A percentile compares a stretch with the other conserved stretches of the same genome.
These are phyloP conservation scores for Rhinocladiella mackenziei DNA, from an alignment of 2,329 filamentous ascomycete species.

Conservation along the genomic window DNA sequence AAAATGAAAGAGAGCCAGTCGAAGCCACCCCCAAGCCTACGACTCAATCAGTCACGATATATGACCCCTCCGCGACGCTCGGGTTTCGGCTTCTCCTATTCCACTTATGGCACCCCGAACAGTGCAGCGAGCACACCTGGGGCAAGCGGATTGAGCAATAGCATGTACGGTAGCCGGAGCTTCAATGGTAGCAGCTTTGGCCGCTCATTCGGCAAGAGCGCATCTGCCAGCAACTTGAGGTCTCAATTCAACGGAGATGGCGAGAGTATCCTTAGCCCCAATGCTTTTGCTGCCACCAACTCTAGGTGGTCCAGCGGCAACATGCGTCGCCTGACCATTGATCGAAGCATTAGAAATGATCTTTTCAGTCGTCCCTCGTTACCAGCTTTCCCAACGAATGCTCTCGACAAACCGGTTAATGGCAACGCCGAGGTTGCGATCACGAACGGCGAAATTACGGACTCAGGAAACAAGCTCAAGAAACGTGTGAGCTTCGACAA, in stretches of 20 bases:
- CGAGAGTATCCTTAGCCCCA: conserved; percentile 80
- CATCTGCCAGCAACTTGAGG: conserved; percentile 81
- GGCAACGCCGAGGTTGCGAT: conserved; percentile 28
- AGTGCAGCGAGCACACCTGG: conserved; percentile 66
- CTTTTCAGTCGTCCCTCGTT: conserved; percentile 49
- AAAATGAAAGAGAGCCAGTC: conserved; percentile 70
- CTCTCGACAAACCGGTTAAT: conserved; percentile 27
- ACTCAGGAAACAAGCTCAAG: conserved; percentile 49
- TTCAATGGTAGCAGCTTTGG: conserved; percentile 58
- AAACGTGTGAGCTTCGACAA: conserved; percentile 94
- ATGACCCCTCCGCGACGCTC: conserved; percentile 75
- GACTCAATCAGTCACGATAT: conserved; percentile 68
- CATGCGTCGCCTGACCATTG: conserved; percentile 89
- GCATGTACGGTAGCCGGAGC: conserved; percentile 34
- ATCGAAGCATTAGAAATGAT: conserved; percentile 71
- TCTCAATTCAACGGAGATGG: conserved; percentile 67
- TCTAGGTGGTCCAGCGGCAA: conserved; percentile 63
- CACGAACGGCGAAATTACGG: conserved; percentile 39
- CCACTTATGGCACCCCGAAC: conserved; percentile 79
- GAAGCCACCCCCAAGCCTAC: conserved; percentile 28
- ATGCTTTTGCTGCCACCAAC: conserved; percentile 71
- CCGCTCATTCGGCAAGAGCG: conserved; percentile 75
- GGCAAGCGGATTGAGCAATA: conserved; percentile 38
- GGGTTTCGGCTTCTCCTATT: conserved; percentile 90
- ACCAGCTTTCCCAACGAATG: conserved; percentile 35